Evolutionary conservation across 306 rosid genomes (phyloP).

Genomic region (Dalbergia cochinchinensis): DNA sequence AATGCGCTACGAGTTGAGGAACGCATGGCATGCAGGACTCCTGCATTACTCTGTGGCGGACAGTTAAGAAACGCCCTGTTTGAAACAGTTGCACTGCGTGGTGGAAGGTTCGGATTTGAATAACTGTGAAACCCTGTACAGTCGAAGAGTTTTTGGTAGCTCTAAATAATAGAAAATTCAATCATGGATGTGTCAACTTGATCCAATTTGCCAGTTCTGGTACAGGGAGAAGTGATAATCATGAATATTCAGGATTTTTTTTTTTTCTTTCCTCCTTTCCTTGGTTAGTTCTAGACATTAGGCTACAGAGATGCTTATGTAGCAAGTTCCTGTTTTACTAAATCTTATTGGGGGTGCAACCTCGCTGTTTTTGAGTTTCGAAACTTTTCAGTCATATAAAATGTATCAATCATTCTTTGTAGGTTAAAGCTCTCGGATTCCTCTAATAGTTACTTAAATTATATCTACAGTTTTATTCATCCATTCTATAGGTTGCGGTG

Average conservation of each 20-base stretch:
- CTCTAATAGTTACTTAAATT: constrained; percentile 34
- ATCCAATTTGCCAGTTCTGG: constrained; percentile 40
- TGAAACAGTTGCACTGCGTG: constrained; percentile 17
- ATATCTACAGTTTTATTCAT: constrained; percentile 34
- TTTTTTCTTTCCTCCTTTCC: constrained; percentile 22
- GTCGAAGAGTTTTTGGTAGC: constrained; percentile 34
- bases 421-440: constrained; percentile 51
- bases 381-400: constrained; percentile 47
- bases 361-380: constrained; percentile 32
- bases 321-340: constrained; percentile 36
- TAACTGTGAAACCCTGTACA: constrained; percentile 41
- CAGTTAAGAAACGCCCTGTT: background rate
- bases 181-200: constrained; percentile 8
- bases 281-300: constrained; percentile 47
- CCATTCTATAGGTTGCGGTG: background rate
- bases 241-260: constrained; percentile 1
- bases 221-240: constrained; percentile 25
- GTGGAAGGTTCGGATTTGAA: background rate
- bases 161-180: constrained; percentile 27
- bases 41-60: background rate
- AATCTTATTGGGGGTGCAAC: background rate
- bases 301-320: constrained; percentile 39
- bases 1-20: constrained; percentile 54
- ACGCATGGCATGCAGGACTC: background rate
- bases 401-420: constrained; percentile 70